A percentile compares a stretch with the other conserved stretches of the same genome.
Conservation (phyloP, 23 red algal genomes). For the Rhodosorus marinus region DNA sequence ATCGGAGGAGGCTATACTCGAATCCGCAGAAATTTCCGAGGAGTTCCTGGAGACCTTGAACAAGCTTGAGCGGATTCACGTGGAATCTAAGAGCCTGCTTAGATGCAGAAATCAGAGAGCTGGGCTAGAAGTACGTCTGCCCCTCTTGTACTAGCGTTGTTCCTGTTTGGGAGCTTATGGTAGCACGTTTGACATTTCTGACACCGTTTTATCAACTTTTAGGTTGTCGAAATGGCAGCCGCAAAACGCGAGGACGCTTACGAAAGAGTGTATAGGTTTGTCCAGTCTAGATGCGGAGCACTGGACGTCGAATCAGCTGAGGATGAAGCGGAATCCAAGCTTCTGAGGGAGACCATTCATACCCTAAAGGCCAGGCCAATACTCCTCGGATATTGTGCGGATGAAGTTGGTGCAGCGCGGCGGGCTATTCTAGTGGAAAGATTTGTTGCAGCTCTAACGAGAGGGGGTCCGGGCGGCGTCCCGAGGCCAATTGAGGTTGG, state of each 20-base stretch:
- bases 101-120: slow-evolving; percentile 18
- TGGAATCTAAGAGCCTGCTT: slow-evolving; percentile 18
- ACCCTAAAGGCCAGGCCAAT: slow-evolving; percentile 42
- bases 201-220: too few relatives aligned
- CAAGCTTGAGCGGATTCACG: slow-evolving; percentile 33
- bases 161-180: too few relatives aligned
- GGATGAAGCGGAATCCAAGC: slow-evolving; percentile 14
- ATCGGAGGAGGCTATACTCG: slow-evolving; percentile 10
- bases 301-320: slow-evolving; percentile 45
- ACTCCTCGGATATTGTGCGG: slow-evolving; percentile 37
- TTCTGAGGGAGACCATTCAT: slow-evolving; percentile 31
- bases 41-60: slow-evolving; percentile 27
- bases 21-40: slow-evolving; percentile 12
- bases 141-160: not conserved
- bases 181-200: too few relatives aligned
- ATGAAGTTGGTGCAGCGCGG: slow-evolving; percentile 47
- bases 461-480: slow-evolving; percentile 31
- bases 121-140: slow-evolving; percentile 9
- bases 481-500: slow-evolving; percentile 61
- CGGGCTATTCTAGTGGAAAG: slow-evolving; percentile 36
- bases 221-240: slow-evolving; percentile 55
- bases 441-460: slow-evolving; percentile 53
- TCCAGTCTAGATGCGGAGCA: slow-evolving; percentile 39
- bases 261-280: slow-evolving; percentile 50
- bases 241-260: slow-evolving; percentile 62